These are phyloP conservation scores for Sarcocystis neurona DNA, from an alignment of 169 alveolate species.

Conservation along the genomic window DNA sequence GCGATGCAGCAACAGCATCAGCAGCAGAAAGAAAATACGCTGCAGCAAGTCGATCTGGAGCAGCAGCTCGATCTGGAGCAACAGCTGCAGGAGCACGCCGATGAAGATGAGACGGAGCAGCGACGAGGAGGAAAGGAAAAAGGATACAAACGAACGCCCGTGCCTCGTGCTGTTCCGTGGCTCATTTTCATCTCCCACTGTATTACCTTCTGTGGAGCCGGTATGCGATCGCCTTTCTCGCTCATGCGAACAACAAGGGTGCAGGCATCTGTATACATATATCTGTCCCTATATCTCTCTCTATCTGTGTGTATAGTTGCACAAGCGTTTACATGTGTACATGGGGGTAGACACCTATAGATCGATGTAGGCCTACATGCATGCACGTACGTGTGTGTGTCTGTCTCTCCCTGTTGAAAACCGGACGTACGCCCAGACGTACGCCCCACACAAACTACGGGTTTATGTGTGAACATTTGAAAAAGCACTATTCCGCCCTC, in stretches of 20 bases:
- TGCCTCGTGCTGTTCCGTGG: slow-evolving; percentile 40
- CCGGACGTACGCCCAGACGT: no score
- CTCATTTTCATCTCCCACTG: slow-evolving; percentile 42
- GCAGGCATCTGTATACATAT: not conserved
- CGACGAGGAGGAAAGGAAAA: not conserved
- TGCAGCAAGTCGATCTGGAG: no score
- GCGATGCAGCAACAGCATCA: no score
- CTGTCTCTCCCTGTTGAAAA: no score
- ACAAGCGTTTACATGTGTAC: no score
- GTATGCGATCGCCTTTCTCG: slow-evolving; percentile 21
- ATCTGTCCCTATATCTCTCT: not conserved
- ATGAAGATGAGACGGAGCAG: not conserved
- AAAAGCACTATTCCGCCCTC: no score
- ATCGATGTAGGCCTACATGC: no score
- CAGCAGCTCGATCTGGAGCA: no score
- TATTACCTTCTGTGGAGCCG: slow-evolving; percentile 51
- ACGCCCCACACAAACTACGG: no score
- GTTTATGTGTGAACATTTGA: no score
- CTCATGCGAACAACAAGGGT: not conserved
- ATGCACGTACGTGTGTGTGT: no score
- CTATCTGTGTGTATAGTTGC: not conserved
- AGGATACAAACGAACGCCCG: not conserved
- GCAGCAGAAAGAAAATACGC: no score
- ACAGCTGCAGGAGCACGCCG: not conserved
- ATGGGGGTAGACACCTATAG: not conserved